These are phyloP conservation scores for Hericium alpestre DNA, from an alignment of 768 basidiomycete genomes.

Conservation along the genomic window DNA sequence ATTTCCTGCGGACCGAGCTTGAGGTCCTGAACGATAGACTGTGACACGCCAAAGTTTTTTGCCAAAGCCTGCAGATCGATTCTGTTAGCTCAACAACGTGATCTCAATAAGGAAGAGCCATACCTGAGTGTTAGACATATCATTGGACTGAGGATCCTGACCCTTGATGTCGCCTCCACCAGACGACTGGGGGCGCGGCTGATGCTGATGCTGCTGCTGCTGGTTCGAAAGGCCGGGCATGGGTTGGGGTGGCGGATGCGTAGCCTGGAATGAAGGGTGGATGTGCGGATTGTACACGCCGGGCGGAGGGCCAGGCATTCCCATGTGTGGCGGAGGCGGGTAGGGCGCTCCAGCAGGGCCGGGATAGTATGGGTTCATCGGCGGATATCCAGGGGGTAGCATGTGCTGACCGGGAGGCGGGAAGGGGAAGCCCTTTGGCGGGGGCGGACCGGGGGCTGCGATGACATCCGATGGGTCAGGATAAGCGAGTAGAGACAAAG, in stretches of 20 bases:
- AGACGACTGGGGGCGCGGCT: slow-evolving; percentile 18
- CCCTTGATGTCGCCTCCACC: slow-evolving; percentile 43
- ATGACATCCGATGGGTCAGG: slow-evolving; percentile 3
- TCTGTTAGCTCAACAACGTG: slow-evolving; percentile 6
- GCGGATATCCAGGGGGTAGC: slow-evolving; percentile 37
- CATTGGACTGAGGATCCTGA: slow-evolving; percentile 69
- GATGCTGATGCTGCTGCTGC: slow-evolving; percentile 17
- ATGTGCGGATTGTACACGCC: slow-evolving; percentile 46
- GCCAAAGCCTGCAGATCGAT: slow-evolving; percentile 43
- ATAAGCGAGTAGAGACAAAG: slow-evolving; percentile 10
- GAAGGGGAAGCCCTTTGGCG: slow-evolving; percentile 23
- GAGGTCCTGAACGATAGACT: slow-evolving; percentile 56
- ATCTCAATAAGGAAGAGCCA: slow-evolving; percentile 1
- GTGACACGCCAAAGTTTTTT: slow-evolving; percentile 69
- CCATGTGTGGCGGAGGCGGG: slow-evolving; percentile 32
- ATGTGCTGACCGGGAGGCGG: slow-evolving; percentile 27
- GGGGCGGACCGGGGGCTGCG: slow-evolving; percentile 11
- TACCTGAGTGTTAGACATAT: slow-evolving; percentile 64
- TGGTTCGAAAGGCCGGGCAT: slow-evolving; percentile 26
- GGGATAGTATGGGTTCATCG: slow-evolving; percentile 33
- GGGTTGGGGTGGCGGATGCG: slow-evolving; percentile 26
- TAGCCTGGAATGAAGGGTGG: slow-evolving; percentile 51
- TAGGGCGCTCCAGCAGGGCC: slow-evolving; percentile 27
- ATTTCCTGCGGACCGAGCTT: slow-evolving; percentile 35
- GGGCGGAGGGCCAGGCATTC: slow-evolving; percentile 28